Base-by-base conservation (phyloP, 192 early-diverging fungal genomes). In the Phlyctochytrium arcticum region DNA sequence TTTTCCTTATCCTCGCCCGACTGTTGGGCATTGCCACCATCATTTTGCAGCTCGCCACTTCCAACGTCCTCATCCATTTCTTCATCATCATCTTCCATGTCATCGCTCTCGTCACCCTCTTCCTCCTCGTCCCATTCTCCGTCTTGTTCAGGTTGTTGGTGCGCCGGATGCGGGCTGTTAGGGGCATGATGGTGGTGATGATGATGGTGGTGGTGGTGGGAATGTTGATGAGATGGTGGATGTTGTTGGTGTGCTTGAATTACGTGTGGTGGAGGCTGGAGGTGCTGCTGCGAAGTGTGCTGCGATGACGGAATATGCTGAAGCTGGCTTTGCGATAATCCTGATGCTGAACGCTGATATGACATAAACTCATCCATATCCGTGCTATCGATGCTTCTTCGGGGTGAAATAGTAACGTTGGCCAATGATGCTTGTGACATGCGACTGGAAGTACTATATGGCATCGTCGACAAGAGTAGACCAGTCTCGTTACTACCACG, bases 41-140 rank as follows among this genome's bases (percentile, higher is more conserved):
- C 66, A 17, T 29, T 57, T 19, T 36, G 35, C 3, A 29, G 51
- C 4, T 47, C 68, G 29, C 39, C 47, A 12, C 29, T n/a, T 15
- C 53, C 62, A 26, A 37, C 68, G 24, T 44, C 47, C 7, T 62
- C 67, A 23, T 57, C 59, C 12, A 33, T 23, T n/a, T 15, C 35
- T 2, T 24, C 42, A 19, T 63, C 48, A n/a, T 54, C 61, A 30
- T 53, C 49, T 23, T 54, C 55, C 55, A 53, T 53, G 4, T 27
- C 50, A 8, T 53, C 50, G 50, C 50, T 53, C 50, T 59, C 70
- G 46, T 71, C 63, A 24, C 32, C 23, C 12, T 71, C 63, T 24
- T 61, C 65, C 1, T 68, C 65, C 17, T 72, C 65, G 29, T 60
- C 64, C 26, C 67, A 65, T 32, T 69, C 34, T 33, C 9, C 71